Evolutionary conservation across 257 asterid species (phyloP).

Genomic region (Ilex aquifolium): DNA sequence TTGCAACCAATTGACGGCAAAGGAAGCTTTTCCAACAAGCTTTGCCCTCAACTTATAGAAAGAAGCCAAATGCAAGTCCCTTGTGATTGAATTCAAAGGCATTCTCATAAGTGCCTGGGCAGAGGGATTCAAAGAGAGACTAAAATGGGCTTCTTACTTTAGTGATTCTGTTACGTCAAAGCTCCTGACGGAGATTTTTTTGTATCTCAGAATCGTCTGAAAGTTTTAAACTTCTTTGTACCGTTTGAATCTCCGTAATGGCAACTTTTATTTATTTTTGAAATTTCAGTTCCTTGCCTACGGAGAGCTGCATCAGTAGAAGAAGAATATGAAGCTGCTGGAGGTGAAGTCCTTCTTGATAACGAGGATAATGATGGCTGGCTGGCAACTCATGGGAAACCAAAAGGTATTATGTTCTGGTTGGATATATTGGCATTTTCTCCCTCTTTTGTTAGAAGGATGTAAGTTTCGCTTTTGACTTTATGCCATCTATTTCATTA

Average conservation of each 20-base stretch:
- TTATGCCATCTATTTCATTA: constrained; percentile 11
- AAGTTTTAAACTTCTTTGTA: too few relatives aligned
- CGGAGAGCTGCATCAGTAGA: constrained; percentile 92
- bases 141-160: too few relatives aligned
- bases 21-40: too few relatives aligned
- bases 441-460: not conserved
- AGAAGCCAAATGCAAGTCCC: too few relatives aligned
- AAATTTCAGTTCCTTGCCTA: constrained; percentile 72
- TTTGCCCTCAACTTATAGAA: too few relatives aligned
- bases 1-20: too few relatives aligned
- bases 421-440: not conserved
- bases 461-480: not conserved
- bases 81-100: too few relatives aligned
- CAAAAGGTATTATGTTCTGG: constrained; percentile 45
- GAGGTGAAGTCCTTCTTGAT: constrained; percentile 91
- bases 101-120: too few relatives aligned
- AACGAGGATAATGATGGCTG: constrained; percentile 91
- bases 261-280: constrained; percentile 2
- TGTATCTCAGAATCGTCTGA: too few relatives aligned
- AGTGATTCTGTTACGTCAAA: too few relatives aligned
- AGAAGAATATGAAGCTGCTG: constrained; percentile 97
- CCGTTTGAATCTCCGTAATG: not conserved
- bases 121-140: too few relatives aligned
- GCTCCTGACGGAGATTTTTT: too few relatives aligned
- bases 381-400: constrained; percentile 97